Evolutionary conservation across 768 basidiomycete species (phyloP).

Genomic region (Suillus subalutaceus): DNA sequence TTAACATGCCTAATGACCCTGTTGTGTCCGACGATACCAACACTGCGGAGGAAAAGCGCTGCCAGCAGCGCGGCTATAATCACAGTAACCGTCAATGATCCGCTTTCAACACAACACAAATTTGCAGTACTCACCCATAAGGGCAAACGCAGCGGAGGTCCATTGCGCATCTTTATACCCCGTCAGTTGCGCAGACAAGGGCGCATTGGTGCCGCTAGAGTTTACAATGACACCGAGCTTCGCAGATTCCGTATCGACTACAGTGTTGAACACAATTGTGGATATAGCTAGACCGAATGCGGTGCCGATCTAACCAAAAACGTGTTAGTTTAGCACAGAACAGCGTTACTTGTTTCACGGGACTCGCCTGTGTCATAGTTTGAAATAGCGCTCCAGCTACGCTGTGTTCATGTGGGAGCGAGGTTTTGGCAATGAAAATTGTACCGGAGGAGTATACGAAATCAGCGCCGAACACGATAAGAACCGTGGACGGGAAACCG

Average conservation of each 20-base stretch:
- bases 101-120: background rate
- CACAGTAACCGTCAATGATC: background rate
- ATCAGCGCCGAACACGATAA: conserved; percentile 71
- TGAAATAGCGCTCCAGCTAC: conserved; percentile 76
- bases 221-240: conserved; percentile 36
- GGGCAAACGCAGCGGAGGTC: conserved; percentile 62
- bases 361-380: conserved; percentile 69
- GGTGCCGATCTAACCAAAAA: conserved; percentile 56
- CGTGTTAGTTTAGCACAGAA: background rate
- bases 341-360: background rate
- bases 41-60: conserved; percentile 40
- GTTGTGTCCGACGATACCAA: conserved; percentile 44
- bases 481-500: conserved; percentile 65
- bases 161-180: conserved; percentile 70
- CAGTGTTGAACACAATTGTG: conserved; percentile 73
- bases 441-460: conserved; percentile 73
- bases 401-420: conserved; percentile 70
- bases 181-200: conserved; percentile 40
- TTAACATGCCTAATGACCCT: conserved; percentile 3
- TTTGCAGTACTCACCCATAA: conserved; percentile 47
- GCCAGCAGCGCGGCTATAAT: conserved; percentile 35
- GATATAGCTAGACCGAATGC: conserved; percentile 72
- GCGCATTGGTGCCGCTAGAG: conserved; percentile 32
- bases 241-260: conserved; percentile 37
- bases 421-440: conserved; percentile 63